Evolutionary conservation across 169 alveolate species (phyloP).

Genomic region (Perkinsus marinus): DNA sequence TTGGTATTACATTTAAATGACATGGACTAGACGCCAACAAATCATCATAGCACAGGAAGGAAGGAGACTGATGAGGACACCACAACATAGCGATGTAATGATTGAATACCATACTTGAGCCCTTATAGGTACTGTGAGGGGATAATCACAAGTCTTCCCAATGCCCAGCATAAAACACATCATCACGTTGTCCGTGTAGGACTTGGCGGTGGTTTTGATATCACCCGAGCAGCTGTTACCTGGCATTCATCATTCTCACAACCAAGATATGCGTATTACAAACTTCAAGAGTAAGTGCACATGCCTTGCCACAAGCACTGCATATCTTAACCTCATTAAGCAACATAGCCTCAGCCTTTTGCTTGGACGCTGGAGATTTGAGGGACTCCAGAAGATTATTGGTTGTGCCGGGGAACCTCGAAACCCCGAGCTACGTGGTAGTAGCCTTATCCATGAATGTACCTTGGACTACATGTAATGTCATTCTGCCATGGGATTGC

Average conservation of each 20-base stretch:
- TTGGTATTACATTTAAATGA: background rate
- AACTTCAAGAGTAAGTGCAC: background rate
- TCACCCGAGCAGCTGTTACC: background rate
- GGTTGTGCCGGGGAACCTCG: background rate
- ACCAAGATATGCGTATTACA: background rate
- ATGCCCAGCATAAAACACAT: background rate
- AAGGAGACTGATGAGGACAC: background rate
- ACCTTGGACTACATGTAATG: background rate
- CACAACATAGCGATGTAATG: background rate
- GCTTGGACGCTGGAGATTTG: background rate
- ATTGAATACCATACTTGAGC: background rate
- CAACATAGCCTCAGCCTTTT: background rate
- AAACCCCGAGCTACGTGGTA: too few species aligned
- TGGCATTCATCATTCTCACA: background rate
- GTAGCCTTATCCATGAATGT: background rate
- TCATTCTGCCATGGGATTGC: background rate
- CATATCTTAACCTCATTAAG: background rate
- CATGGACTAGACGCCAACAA: background rate
- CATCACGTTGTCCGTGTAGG: background rate
- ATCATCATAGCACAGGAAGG: background rate
- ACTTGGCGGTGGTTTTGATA: background rate
- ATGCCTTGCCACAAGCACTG: background rate
- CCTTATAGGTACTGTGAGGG: background rate
- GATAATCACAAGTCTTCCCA: background rate
- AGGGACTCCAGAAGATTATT: background rate